Conservation (phyloP, 805 yeast genomes). For the Saccharomyces mikatae region DNA sequence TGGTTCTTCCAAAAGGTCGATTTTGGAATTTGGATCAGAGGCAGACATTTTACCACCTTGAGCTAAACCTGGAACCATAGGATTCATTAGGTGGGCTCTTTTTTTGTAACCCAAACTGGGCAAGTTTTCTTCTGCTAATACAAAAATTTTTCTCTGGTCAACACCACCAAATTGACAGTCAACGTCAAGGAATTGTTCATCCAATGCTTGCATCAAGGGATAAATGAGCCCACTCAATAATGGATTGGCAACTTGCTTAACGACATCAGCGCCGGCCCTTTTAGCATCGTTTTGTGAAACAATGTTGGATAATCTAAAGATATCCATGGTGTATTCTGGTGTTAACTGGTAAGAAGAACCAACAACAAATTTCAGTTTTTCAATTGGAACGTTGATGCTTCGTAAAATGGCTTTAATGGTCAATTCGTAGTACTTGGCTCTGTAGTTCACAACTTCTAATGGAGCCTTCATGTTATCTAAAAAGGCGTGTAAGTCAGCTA, state of each 20-base stretch:
- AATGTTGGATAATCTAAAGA: constrained; percentile 73
- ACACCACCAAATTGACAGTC: constrained; percentile 99
- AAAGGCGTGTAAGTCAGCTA: constrained; percentile 95
- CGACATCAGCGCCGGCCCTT: constrained; percentile 99
- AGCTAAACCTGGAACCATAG: constrained; percentile 95
- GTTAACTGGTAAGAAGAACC: constrained; percentile 87
- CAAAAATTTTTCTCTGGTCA: constrained; percentile 96
- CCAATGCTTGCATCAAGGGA: constrained; percentile 98
- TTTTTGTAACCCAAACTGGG: constrained; percentile 85
- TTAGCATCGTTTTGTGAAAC: constrained; percentile 94
- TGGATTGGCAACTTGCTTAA: constrained; percentile 93
- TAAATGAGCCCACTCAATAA: constrained; percentile 86
- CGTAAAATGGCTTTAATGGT: constrained; percentile 77
- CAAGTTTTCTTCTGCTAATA: constrained; percentile 90
- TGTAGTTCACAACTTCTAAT: constrained; percentile 75
- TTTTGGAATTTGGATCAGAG: constrained; percentile 95
- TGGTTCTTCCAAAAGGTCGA: constrained; percentile 86
- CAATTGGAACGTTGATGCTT: constrained; percentile 87
- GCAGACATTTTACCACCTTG: constrained; percentile 99
- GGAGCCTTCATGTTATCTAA: constrained; percentile 98
- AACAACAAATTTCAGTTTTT: constrained; percentile 69
- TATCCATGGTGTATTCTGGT: constrained; percentile 76
- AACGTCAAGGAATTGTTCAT: constrained; percentile 78
- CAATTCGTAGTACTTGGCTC: constrained; percentile 84
- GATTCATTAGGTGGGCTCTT: constrained; percentile 97